Percentiles rank a stretch among this genome's conserved stretches.
phyloP scores from a whole-genome alignment of 1,284 basidiomycete species.

The Fomitopsis palustris region DNA sequence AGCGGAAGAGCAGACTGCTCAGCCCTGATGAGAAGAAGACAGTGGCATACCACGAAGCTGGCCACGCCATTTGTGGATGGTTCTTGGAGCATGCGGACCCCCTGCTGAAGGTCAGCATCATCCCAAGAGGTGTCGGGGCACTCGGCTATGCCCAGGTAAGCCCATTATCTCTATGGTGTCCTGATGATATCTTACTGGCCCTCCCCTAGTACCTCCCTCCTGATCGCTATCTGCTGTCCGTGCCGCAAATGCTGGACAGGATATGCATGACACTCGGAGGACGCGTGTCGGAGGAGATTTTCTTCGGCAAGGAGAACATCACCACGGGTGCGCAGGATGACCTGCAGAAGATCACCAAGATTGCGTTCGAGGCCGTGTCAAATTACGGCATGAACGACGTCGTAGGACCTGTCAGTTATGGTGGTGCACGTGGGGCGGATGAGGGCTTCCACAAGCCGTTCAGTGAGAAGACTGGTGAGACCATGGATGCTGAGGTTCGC shows the following conservation, averaged over 20 bases:
- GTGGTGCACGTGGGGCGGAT: conserved; percentile 76
- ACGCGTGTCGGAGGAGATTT: conserved; percentile 97
- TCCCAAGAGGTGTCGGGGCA: conserved; percentile 93
- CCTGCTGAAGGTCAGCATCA: conserved; percentile 97
- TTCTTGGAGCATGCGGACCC: conserved; percentile 98
- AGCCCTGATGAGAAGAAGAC: conserved; percentile 98
- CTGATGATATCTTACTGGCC: conserved; percentile 6
- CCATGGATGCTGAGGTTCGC: conserved; percentile 88
- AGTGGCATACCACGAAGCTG: conserved; percentile 98
- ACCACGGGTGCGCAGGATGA: conserved; percentile 99
- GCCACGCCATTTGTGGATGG: conserved; percentile 98
- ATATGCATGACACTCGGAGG: conserved; percentile 99
- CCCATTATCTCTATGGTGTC: not conserved
- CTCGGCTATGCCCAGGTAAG: conserved; percentile 92
- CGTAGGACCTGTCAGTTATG: conserved; percentile 96
- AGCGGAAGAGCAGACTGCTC: conserved; percentile 92
- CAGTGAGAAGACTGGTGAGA: conserved; percentile 95
- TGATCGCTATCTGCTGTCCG: conserved; percentile 94
- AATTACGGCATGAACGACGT: conserved; percentile 96
- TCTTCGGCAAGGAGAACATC: conserved; percentile 91
- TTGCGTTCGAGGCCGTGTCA: conserved; percentile 95
- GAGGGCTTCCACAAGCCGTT: conserved; percentile 97
- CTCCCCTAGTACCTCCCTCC: conserved; percentile 83
- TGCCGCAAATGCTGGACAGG: conserved; percentile 91
- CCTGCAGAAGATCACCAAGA: conserved; percentile 95